These are phyloP conservation scores for Coemansia umbellata DNA, from an alignment of 192 early-diverging fungal species.

Conservation along the genomic window DNA sequence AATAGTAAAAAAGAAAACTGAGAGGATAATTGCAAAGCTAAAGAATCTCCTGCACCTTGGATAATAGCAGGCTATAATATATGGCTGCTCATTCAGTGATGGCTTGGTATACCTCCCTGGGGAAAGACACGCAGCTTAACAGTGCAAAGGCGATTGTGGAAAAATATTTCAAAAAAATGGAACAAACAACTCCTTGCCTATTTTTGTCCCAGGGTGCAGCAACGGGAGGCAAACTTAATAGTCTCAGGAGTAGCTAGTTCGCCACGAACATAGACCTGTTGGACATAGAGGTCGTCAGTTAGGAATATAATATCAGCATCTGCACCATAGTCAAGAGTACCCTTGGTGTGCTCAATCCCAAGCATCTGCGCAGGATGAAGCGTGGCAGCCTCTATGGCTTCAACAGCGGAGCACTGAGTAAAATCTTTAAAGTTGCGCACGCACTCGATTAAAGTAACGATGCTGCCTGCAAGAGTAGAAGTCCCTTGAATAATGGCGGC, in stretches of 20 bases:
- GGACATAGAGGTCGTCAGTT: constrained; percentile 18
- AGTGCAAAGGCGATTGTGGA: too few relatives aligned
- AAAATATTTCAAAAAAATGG: too few relatives aligned
- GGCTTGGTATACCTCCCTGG: too few relatives aligned
- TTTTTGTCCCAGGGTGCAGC: too few relatives aligned
- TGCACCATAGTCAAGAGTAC: constrained; percentile 21
- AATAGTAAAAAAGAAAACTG: too few relatives aligned
- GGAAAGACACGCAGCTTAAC: too few relatives aligned
- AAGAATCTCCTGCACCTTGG: too few relatives aligned
- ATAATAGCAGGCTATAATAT: too few relatives aligned
- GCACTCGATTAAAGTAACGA: constrained; percentile 31
- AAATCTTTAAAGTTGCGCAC: constrained; percentile 31
- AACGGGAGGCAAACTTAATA: background rate
- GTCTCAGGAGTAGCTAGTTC: constrained; percentile 24
- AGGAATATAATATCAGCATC: constrained; percentile 33
- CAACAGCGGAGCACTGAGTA: constrained; percentile 21
- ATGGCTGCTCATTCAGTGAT: too few relatives aligned
- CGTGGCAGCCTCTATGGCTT: constrained; percentile 30
- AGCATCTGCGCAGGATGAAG: constrained; percentile 35
- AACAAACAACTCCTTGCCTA: too few relatives aligned
- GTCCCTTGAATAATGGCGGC: constrained; percentile 37
- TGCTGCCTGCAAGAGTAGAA: constrained; percentile 20
- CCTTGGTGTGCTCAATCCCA: constrained; percentile 20
- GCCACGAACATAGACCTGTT: constrained; percentile 18
- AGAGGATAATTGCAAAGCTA: too few relatives aligned